phyloP scores from a whole-genome alignment of 1,284 basidiomycete species.

The Sanghuangporus weigelae region DNA sequence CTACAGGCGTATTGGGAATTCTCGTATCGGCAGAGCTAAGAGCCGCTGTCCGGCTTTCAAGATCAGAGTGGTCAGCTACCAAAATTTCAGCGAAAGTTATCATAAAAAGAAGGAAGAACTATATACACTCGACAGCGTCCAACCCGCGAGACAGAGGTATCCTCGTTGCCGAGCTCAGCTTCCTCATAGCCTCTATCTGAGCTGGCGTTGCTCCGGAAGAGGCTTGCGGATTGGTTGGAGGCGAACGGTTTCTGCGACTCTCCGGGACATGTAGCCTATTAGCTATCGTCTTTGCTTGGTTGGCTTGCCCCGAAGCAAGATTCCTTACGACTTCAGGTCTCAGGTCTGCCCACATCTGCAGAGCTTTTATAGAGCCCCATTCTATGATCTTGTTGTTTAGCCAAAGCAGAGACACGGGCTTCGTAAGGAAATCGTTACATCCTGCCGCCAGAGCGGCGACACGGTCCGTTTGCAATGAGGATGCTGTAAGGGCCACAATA shows the following conservation, averaged over 20 bases:
- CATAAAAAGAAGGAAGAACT: not conserved
- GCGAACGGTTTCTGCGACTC: slow-evolving; percentile 27
- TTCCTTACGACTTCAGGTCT: slow-evolving; percentile 56
- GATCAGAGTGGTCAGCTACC: slow-evolving; percentile 1
- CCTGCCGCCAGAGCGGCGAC: slow-evolving; percentile 95
- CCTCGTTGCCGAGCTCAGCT: slow-evolving; percentile 4
- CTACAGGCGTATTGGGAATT: not conserved
- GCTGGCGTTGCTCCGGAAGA: not conserved
- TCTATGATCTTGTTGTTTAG: slow-evolving; percentile 98
- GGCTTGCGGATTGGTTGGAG: not conserved
- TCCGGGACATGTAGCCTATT: slow-evolving; percentile 64
- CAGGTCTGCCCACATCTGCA: slow-evolving; percentile 84
- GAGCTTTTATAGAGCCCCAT: slow-evolving; percentile 89
- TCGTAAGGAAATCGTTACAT: slow-evolving; percentile 98
- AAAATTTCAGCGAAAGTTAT: not conserved
- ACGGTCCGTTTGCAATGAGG: slow-evolving; percentile 88
- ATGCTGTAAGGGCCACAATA: slow-evolving; percentile 97
- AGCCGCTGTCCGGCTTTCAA: not conserved
- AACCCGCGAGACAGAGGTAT: not conserved
- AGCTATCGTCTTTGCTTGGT: slow-evolving; percentile 61
- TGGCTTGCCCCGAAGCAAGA: slow-evolving; percentile 51
- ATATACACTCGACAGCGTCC: slow-evolving; percentile 5
- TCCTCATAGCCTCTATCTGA: slow-evolving; percentile 11
- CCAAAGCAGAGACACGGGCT: slow-evolving; percentile 94
- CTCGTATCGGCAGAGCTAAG: not conserved